Percentiles rank a stretch among this genome's conserved stretches.
phyloP scores from a whole-genome alignment of 1,284 basidiomycete genomes.

The Gastroboletus turbinatus region DNA sequence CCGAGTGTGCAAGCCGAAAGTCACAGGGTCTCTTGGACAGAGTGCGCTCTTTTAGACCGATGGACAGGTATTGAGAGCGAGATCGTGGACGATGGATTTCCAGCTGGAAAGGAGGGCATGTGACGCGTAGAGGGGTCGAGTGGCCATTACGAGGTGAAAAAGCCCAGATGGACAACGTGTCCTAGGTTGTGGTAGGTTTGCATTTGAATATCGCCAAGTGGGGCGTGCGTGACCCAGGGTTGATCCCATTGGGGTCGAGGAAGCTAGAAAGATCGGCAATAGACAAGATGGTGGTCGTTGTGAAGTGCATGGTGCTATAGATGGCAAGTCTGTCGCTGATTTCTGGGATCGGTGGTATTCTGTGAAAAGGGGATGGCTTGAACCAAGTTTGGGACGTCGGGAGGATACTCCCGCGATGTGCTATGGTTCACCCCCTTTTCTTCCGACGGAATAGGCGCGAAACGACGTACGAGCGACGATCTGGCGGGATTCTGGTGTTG shows the following conservation, averaged over 20 bases:
- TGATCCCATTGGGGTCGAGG: background rate
- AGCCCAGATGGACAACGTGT: constrained; percentile 19
- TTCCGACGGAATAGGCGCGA: background rate
- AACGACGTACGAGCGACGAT: background rate
- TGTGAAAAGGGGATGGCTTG: too few relatives aligned
- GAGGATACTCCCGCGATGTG: background rate
- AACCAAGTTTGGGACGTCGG: too few relatives aligned
- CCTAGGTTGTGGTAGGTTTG: constrained; percentile 2
- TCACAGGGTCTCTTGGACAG: background rate
- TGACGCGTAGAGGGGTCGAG: background rate
- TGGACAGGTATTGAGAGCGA: background rate
- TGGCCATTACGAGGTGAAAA: background rate
- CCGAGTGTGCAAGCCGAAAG: background rate
- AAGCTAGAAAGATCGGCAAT: constrained; percentile 4
- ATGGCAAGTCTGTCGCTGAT: background rate
- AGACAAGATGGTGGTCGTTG: background rate
- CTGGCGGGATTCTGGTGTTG: background rate
- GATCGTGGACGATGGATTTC: background rate
- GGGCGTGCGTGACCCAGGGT: background rate
- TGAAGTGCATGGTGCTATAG: background rate
- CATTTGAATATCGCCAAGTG: constrained; percentile 12
- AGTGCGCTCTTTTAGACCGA: constrained; percentile 16
- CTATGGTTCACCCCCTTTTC: background rate
- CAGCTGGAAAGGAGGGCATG: background rate
- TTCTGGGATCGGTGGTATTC: background rate